These are phyloP conservation scores for Aspergillus steynii DNA, from an alignment of 495 filamentous ascomycete genomes.

Conservation along the genomic window DNA sequence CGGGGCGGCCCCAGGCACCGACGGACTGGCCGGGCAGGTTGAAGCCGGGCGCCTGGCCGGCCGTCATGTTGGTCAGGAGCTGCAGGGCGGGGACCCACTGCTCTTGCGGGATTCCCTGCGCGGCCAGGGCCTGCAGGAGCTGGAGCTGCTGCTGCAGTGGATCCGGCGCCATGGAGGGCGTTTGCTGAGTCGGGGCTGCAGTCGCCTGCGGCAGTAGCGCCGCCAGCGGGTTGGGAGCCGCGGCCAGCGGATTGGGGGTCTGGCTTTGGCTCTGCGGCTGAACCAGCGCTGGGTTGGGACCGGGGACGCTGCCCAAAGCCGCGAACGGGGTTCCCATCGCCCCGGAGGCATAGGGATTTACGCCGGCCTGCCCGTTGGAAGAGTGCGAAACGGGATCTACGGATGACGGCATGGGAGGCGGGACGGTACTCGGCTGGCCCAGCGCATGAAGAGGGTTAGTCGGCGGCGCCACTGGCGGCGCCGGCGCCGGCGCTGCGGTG, in stretches of 20 bases:
- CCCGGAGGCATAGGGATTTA: slow-evolving; percentile 62
- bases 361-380: slow-evolving; percentile 49
- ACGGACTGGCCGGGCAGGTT: slow-evolving; percentile 35
- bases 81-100: slow-evolving; percentile 58
- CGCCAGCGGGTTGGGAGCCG: slow-evolving; percentile 47
- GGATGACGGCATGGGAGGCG: slow-evolving; percentile 45
- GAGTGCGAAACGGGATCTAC: slow-evolving; percentile 47
- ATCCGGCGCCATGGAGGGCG: slow-evolving; percentile 37
- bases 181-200: slow-evolving; percentile 29
- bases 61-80: slow-evolving; percentile 40
- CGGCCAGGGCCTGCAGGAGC: slow-evolving; percentile 57
- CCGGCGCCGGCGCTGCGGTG: slow-evolving; percentile 56
- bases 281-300: slow-evolving; percentile 43
- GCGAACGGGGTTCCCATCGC: slow-evolving; percentile 51
- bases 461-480: slow-evolving; percentile 47
- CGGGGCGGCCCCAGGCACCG: slow-evolving; percentile 42
- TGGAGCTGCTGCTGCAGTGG: slow-evolving; percentile 62
- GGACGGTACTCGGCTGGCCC: slow-evolving; percentile 47
- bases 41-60: slow-evolving; percentile 33
- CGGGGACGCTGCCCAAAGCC: slow-evolving; percentile 36
- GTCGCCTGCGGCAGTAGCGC: slow-evolving; percentile 47
- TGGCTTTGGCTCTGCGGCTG: slow-evolving; percentile 49
- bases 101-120: slow-evolving; percentile 61
- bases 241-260: slow-evolving; percentile 41
- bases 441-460: slow-evolving; percentile 57